Evolutionary conservation across 345 rosid genomes (phyloP), one percentile per base, ranked within the genome.

Genomic region (Trapa bicornis): DNA sequence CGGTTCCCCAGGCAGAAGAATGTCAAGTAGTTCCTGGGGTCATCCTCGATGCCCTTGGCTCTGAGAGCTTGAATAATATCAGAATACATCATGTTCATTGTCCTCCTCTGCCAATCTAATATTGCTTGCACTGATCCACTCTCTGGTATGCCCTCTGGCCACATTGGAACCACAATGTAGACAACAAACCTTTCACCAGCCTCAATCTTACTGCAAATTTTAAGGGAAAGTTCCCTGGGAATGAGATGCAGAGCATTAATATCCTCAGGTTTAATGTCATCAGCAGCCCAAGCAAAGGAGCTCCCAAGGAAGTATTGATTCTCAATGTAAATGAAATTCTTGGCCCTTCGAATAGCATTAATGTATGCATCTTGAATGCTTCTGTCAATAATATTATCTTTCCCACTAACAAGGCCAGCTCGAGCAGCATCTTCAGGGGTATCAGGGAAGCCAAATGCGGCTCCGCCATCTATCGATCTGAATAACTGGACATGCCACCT

Each of bases 91-190:
- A 91, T 87, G 69, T 89, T 96, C 99, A 94, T 71, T 15, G 96
- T 94, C 73, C 97, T 89, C 74, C 50, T 87, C 84, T 94, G 99
- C 97, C 97, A 94, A 70, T 94, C 96, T 69, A 94, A 72, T 78
- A 94, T 94, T 50, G 97, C 99, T 78, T 87, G 99, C n/a, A 91
- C 99, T 5, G 96, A 85, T 65, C 79, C 96, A 72, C 92, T 82
- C 81, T 91, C 99, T 11, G 99, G 99, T 36, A 83, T 68, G 29
- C 99, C 99, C 86, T 94, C 99, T 2, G 99, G 99, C 97, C 99
- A 94, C 99, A 94, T 88, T 4, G 99, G 99, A 63, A 94, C 86
- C 58, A 94, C 95, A 9, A 87, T 82, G 70, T 88, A 94, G 52
- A 94, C 99, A 10, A 79, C 79, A 76, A 94, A 94, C 77, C 78